Base-by-base conservation (phyloP, 2,329 filamentous ascomycete species). In the Phaeophleospora eucalypticola region DNA sequence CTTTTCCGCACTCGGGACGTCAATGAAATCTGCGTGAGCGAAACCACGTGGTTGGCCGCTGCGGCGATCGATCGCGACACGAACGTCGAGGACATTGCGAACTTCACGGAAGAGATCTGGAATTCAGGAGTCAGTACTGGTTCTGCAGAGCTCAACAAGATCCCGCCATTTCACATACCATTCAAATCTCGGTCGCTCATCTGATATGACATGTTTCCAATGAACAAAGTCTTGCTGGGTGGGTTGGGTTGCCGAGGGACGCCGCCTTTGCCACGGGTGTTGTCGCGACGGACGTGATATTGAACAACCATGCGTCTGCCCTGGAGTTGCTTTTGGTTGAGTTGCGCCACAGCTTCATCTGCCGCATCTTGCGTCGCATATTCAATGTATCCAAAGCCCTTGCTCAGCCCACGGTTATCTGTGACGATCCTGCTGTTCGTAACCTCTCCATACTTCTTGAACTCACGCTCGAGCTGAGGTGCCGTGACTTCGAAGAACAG, bases 171-270 rank as follows among this genome's bases (percentile, higher is more conserved):
- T 9, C 15, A 48, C 63, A 35, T 52, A 65, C 63, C 61, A 69
- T 90, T 89, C 44, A 95, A 74, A 61, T 95, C 89, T 44, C 80
- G 79, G 63, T 95, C 89, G 7, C 85, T 86, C 72, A 90, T 85
- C 70, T 94, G 86, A 64, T 86, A 93, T 9, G 87, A 83, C 69
- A 95, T 81, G 72, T 93, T 93, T 57, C 89, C 88, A 58, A 95
- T 80, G 73, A 86, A 95, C 27, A 95, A 71, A 1, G 83, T 87
- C 62, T 77, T 80, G 42, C 78, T 78, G 2, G 83, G 82, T 34
- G 70, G 58, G 58, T 72, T 73, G 6, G 12, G 24, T 37, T n/a
- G 18, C n/a, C 40, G 33, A 32, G 27, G 27, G 8, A n/a, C 8
- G 34, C n/a, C 15, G 34, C 12, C 19, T 37, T 4, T 19, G 12